Evolutionary conservation across 2,329 filamentous ascomycete species (phyloP).

Genomic region (Emericellopsis cladophorae): DNA sequence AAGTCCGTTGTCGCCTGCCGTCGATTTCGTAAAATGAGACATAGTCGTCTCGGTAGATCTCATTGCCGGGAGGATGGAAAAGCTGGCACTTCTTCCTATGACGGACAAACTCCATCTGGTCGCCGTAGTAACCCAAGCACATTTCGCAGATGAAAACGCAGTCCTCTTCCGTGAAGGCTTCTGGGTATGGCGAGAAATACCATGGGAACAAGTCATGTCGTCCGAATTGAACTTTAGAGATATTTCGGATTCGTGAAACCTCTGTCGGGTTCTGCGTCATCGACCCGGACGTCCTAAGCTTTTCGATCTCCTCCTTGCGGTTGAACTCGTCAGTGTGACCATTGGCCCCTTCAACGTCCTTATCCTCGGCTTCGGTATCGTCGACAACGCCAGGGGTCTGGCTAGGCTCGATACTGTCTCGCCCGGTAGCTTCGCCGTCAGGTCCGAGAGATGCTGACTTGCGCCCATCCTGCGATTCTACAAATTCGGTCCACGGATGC

Average conservation of each 20-base stretch:
- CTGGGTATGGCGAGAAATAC: conserved; percentile 97
- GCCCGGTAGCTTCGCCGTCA: conserved; percentile 31
- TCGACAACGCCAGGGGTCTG: conserved; percentile 32
- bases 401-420: conserved; percentile 27
- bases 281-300: conserved; percentile 82
- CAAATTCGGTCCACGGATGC: conserved; percentile 39
- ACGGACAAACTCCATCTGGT: conserved; percentile 67
- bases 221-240: conserved; percentile 90
- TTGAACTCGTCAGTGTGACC: conserved; percentile 48
- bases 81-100: conserved; percentile 85
- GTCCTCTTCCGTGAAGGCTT: conserved; percentile 77
- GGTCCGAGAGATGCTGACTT: conserved; percentile 28
- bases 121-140: conserved; percentile 82
- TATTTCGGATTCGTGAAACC: conserved; percentile 88
- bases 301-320: conserved; percentile 89
- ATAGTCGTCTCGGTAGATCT: conserved; percentile 91
- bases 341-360: conserved; percentile 28
- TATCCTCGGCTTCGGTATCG: conserved; percentile 44
- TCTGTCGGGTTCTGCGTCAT: conserved; percentile 99
- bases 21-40: conserved; percentile 98
- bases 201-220: conserved; percentile 86
- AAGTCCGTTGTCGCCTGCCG: conserved; percentile 83
- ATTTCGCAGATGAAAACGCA: conserved; percentile 96
- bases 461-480: conserved; percentile 30
- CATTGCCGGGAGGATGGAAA: conserved; percentile 89